A percentile compares a stretch with the other conserved stretches of the same genome.
Conservation (phyloP, 202 grass and related monocot species). For the Setaria viridis region DNA sequence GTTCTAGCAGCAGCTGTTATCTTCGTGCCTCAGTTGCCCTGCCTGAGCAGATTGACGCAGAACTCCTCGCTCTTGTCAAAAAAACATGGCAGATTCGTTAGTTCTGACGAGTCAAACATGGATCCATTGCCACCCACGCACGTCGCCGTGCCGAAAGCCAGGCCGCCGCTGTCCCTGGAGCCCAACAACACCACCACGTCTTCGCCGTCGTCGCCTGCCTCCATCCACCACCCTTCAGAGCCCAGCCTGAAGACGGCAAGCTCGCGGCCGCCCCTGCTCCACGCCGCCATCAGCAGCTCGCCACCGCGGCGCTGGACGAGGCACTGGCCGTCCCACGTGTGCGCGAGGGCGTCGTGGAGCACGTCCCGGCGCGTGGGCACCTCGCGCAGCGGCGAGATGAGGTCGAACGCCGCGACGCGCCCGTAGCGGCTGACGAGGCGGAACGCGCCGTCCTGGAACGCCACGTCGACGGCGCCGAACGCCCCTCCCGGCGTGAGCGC, state of each 20-base stretch:
- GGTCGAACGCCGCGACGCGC: constrained; percentile 29
- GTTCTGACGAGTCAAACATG: background rate
- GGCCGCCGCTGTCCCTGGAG: background rate
- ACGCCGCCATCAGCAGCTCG: constrained; percentile 24
- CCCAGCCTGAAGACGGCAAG: constrained; percentile 19
- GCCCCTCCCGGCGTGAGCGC: constrained; percentile 23
- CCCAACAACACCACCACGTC: constrained; percentile 29
- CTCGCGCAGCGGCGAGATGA: background rate
- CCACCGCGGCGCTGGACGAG: constrained; percentile 22
- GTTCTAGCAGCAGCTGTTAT: too few species aligned
- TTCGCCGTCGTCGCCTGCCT: constrained; percentile 21
- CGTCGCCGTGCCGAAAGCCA: constrained; percentile 32
- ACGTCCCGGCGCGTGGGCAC: constrained; percentile 20
- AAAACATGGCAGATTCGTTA: background rate
- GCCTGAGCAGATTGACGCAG: background rate
- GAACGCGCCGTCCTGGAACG: constrained; percentile 35
- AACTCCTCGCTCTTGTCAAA: background rate
- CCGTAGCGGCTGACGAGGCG: constrained; percentile 31
- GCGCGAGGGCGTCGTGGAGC: constrained; percentile 6
- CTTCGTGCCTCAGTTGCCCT: constrained; percentile 3
- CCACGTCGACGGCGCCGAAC: constrained; percentile 36
- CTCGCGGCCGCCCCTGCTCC: background rate
- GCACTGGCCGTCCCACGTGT: constrained; percentile 24
- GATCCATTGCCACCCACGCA: background rate
- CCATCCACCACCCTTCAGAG: constrained; percentile 26